Conservation (phyloP, 805 yeast genomes). For the Teunomyces aglyptinius region DNA sequence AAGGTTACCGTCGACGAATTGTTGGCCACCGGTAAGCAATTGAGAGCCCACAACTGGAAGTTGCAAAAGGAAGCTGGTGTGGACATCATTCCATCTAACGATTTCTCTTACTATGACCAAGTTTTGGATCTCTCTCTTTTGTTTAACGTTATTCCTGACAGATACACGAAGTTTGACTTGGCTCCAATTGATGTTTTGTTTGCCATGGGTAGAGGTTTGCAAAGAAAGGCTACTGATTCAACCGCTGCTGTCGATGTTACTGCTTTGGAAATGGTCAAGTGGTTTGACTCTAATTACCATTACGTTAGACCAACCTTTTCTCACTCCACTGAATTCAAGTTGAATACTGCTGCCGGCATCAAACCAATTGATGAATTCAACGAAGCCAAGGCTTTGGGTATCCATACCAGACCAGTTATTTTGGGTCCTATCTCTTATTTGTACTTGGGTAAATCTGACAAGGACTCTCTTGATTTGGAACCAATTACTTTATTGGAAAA, state of each 20-base stretch:
- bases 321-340: conserved; percentile 90
- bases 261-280: conserved; percentile 98
- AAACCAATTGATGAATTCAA: conserved; percentile 97
- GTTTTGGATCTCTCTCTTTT: conserved; percentile 87
- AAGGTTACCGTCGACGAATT: conserved; percentile 85
- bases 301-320: conserved; percentile 99
- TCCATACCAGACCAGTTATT: conserved; percentile 96
- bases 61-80: conserved; percentile 97
- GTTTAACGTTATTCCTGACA: conserved; percentile 95
- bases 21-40: conserved; percentile 87
- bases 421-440: conserved; percentile 97
- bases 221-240: conserved; percentile 88
- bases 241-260: conserved; percentile 94
- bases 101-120: conserved; percentile 97
- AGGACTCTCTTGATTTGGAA: conserved; percentile 92
- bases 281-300: conserved; percentile 99
- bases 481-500: conserved; percentile 88
- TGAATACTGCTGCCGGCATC: conserved; percentile 66
- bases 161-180: conserved; percentile 90
- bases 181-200: conserved; percentile 88
- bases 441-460: conserved; percentile 96
- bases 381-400: conserved; percentile 96
- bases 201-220: conserved; percentile 99
- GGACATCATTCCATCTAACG: conserved; percentile 95
- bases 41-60: conserved; percentile 97